Evolutionary conservation across 202 grass and related monocot genomes (phyloP).

Genomic region (Musa balbisiana): DNA sequence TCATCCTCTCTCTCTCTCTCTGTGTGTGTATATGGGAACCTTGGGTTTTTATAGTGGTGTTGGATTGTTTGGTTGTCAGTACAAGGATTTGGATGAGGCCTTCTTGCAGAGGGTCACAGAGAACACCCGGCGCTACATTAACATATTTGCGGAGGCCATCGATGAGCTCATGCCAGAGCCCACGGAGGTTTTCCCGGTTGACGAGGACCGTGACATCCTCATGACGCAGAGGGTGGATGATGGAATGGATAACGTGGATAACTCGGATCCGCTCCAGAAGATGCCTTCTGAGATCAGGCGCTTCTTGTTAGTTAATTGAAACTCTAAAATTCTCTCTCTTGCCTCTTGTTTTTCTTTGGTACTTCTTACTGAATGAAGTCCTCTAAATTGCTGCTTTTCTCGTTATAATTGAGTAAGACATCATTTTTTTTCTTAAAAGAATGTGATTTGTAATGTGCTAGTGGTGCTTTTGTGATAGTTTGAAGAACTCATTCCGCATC

Average conservation of each 20-base stretch:
- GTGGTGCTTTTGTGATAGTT: too few relatives aligned
- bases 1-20: background rate
- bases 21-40: background rate
- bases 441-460: too few relatives aligned
- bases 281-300: constrained; percentile 97
- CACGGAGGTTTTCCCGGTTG: constrained; percentile 67
- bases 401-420: too few relatives aligned
- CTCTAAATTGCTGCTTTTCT: too few relatives aligned
- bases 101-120: constrained; percentile 75
- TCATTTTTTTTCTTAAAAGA: too few relatives aligned
- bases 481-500: background rate
- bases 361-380: too few relatives aligned
- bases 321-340: background rate
- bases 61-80: constrained; percentile 29
- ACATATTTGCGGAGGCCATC: constrained; percentile 58
- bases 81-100: constrained; percentile 74
- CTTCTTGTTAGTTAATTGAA: constrained; percentile 61
- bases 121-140: constrained; percentile 77
- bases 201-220: constrained; percentile 81
- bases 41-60: background rate
- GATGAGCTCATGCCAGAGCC: constrained; percentile 96
- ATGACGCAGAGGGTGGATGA: constrained; percentile 98
- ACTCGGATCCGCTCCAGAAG: constrained; percentile 56
- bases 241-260: constrained; percentile 39
- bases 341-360: too few relatives aligned